A percentile compares a stretch with the other conserved stretches of the same genome.
Conservation (phyloP, 2,329 filamentous ascomycete species). For the Teratosphaeria epicoccoides region DNA sequence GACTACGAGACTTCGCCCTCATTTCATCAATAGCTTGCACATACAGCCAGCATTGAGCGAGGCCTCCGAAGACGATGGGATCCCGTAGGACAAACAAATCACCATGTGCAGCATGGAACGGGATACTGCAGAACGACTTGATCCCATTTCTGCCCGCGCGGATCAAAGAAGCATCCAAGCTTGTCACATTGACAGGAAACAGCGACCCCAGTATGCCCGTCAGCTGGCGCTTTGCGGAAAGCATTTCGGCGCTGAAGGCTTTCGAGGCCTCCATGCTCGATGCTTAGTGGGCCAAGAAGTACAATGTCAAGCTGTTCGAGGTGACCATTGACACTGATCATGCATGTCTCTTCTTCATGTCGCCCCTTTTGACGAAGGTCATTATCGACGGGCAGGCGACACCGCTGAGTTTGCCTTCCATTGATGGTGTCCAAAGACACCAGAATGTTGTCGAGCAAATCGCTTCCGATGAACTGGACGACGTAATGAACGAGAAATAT, state of each 20-base stretch:
- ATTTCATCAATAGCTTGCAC: too few relatives aligned
- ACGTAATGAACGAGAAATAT: slow-evolving; percentile 8
- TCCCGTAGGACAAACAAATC: slow-evolving; percentile 10
- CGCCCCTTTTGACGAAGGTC: slow-evolving; percentile 29
- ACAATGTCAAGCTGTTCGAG: slow-evolving; percentile 15
- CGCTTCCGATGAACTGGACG: slow-evolving; percentile 3
- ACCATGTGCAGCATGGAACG: slow-evolving; percentile 21
- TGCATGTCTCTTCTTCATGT: slow-evolving; percentile 36
- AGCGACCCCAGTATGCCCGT: slow-evolving; percentile 36
- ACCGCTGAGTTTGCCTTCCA: slow-evolving; percentile 24
- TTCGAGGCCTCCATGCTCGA: slow-evolving; percentile 29
- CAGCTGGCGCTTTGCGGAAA: slow-evolving; percentile 48
- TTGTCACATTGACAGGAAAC: slow-evolving; percentile 32
- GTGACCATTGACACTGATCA: slow-evolving; percentile 40
- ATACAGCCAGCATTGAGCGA: neutral
- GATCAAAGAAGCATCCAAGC: slow-evolving; percentile 29
- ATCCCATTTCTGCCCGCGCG: slow-evolving; percentile 30
- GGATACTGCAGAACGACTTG: slow-evolving; percentile 35
- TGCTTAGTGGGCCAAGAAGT: slow-evolving; percentile 31
- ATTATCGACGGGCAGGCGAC: slow-evolving; percentile 32
- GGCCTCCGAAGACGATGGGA: slow-evolving; percentile 1
- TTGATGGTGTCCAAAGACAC: slow-evolving; percentile 28
- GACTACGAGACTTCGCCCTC: too few relatives aligned
- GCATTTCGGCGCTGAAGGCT: slow-evolving; percentile 37
- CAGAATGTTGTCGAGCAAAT: slow-evolving; percentile 30